Conservation (phyloP, 2,329 filamentous ascomycete species). For the Penicillium hordei region DNA sequence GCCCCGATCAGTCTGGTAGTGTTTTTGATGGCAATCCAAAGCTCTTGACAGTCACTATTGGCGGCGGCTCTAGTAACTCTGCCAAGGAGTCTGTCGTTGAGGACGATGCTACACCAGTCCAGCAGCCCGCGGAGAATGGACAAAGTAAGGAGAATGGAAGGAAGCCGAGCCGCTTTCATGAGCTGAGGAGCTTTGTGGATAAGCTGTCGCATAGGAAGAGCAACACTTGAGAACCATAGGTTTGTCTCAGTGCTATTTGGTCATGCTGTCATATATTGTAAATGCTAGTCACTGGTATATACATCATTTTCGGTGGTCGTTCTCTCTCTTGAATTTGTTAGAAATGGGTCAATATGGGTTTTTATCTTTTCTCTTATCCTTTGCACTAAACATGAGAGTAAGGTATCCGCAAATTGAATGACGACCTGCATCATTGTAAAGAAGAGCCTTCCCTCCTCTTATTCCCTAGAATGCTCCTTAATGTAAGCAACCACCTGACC, state of each 20-base stretch:
- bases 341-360: neutral
- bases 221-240: neutral
- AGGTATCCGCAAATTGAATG: neutral
- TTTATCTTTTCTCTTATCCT: neutral
- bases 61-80: conserved; percentile 37
- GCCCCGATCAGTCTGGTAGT: conserved; percentile 62
- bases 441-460: neutral
- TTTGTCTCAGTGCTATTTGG: neutral
- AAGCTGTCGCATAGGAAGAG: conserved; percentile 15
- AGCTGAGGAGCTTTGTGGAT: conserved; percentile 11
- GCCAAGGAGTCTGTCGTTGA: neutral
- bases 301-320: neutral
- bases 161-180: conserved; percentile 2
- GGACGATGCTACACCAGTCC: neutral
- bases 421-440: neutral
- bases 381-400: neutral
- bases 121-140: neutral
- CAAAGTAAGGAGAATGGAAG: neutral
- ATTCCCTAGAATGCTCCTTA: conserved; percentile 18
- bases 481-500: conserved; percentile 23
- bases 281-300: neutral
- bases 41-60: conserved; percentile 58
- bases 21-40: conserved; percentile 58
- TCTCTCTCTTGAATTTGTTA: neutral
- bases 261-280: neutral